Conservation (phyloP, 2,329 filamentous ascomycete genomes). For the Trichoderma simmonsii region DNA sequence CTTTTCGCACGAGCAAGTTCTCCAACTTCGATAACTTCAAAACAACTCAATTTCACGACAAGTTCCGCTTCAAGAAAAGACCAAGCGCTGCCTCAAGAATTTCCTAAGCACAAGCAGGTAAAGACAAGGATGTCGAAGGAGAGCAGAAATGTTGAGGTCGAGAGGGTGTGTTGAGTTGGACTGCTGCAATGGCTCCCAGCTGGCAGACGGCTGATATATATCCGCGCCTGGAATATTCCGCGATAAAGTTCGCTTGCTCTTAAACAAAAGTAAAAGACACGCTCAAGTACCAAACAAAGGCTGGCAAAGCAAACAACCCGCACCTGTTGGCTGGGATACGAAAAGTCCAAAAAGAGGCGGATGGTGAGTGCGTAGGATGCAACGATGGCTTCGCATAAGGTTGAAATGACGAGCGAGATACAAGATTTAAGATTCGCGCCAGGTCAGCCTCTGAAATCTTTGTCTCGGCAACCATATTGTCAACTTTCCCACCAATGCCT, state of each 20-base stretch:
- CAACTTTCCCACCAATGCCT: neutral
- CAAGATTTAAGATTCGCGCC: neutral
- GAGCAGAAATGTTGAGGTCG: neutral
- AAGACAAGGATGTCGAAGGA: neutral
- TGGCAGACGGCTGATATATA: neutral
- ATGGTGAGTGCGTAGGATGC: neutral
- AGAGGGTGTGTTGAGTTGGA: neutral
- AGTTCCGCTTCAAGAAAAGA: neutral
- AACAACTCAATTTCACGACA: neutral
- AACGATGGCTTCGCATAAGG: neutral
- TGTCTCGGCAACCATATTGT: neutral
- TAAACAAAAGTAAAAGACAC: constrained; percentile 2
- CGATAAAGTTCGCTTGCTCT: neutral
- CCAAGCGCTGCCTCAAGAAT: neutral
- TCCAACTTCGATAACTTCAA: neutral
- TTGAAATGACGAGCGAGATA: neutral
- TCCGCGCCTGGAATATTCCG: neutral
- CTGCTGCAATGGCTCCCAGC: neutral
- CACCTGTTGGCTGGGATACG: constrained; percentile 12
- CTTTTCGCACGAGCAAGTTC: neutral
- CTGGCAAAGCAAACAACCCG: neutral
- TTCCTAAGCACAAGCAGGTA: neutral
- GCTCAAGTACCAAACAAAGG: neutral
- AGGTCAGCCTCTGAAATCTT: neutral
- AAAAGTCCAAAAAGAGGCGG: constrained; percentile 24